These are phyloP conservation scores for Sungouiella blattae DNA, from an alignment of 805 yeast genomes.

Conservation along the genomic window DNA sequence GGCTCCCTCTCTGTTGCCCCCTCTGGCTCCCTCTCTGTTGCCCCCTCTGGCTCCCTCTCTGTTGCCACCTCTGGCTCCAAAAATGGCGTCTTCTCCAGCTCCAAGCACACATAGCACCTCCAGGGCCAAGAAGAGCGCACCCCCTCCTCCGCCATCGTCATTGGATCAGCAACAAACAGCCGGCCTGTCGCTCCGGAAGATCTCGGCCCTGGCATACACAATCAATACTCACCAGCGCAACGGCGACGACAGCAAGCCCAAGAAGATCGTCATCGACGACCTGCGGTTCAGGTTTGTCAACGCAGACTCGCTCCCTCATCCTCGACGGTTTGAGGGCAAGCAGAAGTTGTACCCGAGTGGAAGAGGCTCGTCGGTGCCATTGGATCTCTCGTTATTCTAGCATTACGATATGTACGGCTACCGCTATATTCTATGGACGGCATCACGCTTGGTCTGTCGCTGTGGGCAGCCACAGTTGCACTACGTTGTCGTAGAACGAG, in stretches of 20 bases:
- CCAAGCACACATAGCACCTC: neutral
- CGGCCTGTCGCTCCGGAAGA: constrained; percentile 53
- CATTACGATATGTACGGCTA: neutral
- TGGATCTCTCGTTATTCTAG: constrained; percentile 46
- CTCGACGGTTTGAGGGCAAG: constrained; percentile 68
- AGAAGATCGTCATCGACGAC: constrained; percentile 59
- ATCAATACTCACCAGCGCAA: constrained; percentile 38
- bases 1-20: constrained; percentile 6
- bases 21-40: constrained; percentile 20
- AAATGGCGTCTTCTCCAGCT: constrained; percentile 5
- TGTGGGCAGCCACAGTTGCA: constrained; percentile 65
- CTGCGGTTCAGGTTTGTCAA: constrained; percentile 66
- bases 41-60: constrained; percentile 16
- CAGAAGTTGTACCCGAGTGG: constrained; percentile 92
- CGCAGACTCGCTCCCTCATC: constrained; percentile 72
- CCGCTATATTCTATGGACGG: neutral
- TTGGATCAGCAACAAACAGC: constrained; percentile 42
- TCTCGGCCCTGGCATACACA: constrained; percentile 65
- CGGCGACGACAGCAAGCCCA: constrained; percentile 12
- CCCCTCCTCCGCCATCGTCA: constrained; percentile 22
- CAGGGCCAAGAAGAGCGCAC: constrained; percentile 25
- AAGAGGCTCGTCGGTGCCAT: constrained; percentile 87
- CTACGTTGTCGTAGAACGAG: constrained; percentile 83
- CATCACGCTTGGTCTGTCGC: neutral
- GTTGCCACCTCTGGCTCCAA: constrained; percentile 19